phyloP scores from a whole-genome alignment of 2,329 filamentous ascomycete genomes.

The Aspergillus latus region DNA sequence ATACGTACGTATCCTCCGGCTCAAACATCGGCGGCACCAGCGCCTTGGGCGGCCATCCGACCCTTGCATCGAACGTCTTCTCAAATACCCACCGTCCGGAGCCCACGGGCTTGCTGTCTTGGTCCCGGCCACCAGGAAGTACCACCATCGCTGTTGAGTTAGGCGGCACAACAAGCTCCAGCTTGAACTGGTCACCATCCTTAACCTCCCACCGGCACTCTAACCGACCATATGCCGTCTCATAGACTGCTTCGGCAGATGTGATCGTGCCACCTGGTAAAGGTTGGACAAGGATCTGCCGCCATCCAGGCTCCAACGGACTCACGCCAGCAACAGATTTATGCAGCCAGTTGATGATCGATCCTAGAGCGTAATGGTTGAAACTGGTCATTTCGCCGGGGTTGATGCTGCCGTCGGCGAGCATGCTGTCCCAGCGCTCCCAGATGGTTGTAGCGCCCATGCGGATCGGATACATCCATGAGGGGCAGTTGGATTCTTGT shows the following conservation, averaged over 20 bases:
- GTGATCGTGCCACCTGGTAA: constrained; percentile 34
- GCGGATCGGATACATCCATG: constrained; percentile 42
- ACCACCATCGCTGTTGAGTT: constrained; percentile 22
- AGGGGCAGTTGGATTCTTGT: constrained; percentile 34
- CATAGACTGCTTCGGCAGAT: constrained; percentile 29
- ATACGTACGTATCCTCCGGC: neutral
- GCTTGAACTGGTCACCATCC: constrained; percentile 11
- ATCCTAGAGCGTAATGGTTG: constrained; percentile 38
- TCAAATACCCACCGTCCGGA: constrained; percentile 21
- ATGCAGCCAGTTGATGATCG: constrained; percentile 43
- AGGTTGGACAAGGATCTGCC: constrained; percentile 28
- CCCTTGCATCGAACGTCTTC: neutral
- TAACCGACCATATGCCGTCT: constrained; percentile 33
- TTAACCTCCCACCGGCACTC: constrained; percentile 23
- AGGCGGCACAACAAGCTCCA: constrained; percentile 23
- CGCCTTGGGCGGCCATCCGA: constrained; percentile 7
- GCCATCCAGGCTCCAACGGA: constrained; percentile 34
- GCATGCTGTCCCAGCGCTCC: constrained; percentile 47
- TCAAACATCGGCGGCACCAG: constrained; percentile 4
- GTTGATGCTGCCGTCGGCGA: constrained; percentile 41
- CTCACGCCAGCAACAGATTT: constrained; percentile 26
- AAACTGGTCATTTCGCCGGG: constrained; percentile 30
- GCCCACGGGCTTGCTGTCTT: constrained; percentile 12
- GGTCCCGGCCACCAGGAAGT: constrained; percentile 15
- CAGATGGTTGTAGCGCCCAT: constrained; percentile 47